phyloP scores from a whole-genome alignment of 441 rosid genomes.

The Arabidopsis hybrid region DNA sequence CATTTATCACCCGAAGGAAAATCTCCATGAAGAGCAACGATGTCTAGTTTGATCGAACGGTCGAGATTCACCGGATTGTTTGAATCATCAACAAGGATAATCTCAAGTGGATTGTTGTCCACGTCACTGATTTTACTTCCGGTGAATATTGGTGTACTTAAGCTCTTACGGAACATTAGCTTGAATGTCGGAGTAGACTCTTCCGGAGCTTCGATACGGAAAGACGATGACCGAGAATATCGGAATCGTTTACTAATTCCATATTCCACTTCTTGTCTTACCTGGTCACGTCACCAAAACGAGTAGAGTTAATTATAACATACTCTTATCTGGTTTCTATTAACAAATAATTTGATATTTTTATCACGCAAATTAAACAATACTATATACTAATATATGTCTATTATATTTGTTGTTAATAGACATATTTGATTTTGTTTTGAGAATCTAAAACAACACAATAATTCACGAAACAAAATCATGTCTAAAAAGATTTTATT shows the following conservation, averaged over 20 bases:
- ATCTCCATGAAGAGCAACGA: conserved; percentile 83
- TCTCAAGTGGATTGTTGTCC: conserved; percentile 58
- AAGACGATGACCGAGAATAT: conserved; percentile 54
- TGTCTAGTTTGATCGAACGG: conserved; percentile 63
- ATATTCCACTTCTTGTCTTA: conserved; percentile 68
- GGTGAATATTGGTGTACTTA: conserved; percentile 70
- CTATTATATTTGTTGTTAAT: background rate
- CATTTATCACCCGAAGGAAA: conserved; percentile 62
- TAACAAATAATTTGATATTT: background rate
- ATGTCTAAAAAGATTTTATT: background rate
- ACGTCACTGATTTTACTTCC: conserved; percentile 66
- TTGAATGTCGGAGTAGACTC: conserved; percentile 49
- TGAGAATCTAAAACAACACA: background rate
- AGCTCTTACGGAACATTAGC: conserved; percentile 55
- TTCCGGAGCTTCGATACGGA: conserved; percentile 62
- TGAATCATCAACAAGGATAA: conserved; percentile 53
- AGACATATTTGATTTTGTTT: background rate
- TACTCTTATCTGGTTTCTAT: conserved; percentile 5
- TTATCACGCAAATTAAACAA: background rate
- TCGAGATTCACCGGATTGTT: conserved; percentile 47
- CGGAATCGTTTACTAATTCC: conserved; percentile 48
- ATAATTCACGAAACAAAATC: background rate
- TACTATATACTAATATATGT: background rate
- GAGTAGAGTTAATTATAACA: conserved; percentile 6
- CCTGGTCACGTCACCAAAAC: conserved; percentile 48